These are phyloP conservation scores for Podosphaera leucotricha DNA, from an alignment of 2,329 filamentous ascomycete genomes.

Conservation along the genomic window DNA sequence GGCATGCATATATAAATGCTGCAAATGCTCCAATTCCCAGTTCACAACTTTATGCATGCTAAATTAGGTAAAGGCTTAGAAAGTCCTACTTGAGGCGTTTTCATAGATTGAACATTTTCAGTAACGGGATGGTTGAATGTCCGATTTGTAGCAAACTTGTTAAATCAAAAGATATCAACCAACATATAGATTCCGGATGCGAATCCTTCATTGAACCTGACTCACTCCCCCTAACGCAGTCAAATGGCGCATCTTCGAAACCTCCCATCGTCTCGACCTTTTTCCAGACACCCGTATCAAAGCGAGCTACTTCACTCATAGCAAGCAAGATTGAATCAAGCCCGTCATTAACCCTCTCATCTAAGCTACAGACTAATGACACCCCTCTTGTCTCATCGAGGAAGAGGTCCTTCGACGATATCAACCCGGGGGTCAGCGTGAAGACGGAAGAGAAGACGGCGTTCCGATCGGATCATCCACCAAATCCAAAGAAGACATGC, in stretches of 20 bases:
- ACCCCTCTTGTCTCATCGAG: conserved; percentile 6
- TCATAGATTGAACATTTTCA: no score
- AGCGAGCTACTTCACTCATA: conserved; percentile 20
- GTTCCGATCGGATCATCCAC: conserved; percentile 1
- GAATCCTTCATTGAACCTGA: conserved; percentile 32
- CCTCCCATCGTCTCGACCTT: conserved; percentile 27
- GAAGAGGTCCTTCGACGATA: conserved; percentile 15
- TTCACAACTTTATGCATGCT: no score
- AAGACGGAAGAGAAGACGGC: background rate
- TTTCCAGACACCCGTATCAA: conserved; percentile 36
- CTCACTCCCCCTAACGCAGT: conserved; percentile 17
- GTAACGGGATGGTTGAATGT: conserved; percentile 35
- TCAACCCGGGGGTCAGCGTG: background rate
- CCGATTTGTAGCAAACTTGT: conserved; percentile 61
- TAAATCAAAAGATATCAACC: conserved; percentile 55
- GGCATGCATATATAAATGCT: no score
- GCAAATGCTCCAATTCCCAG: no score
- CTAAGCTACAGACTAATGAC: conserved; percentile 15
- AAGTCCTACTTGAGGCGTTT: no score
- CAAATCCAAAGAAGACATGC: conserved; percentile 39
- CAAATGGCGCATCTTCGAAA: conserved; percentile 16
- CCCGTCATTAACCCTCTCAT: conserved; percentile 15
- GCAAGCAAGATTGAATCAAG: conserved; percentile 14
- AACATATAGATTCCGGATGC: conserved; percentile 74
- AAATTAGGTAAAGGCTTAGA: no score